Conservation (phyloP, 306 rosid genomes). For the Castanea crenata region DNA sequence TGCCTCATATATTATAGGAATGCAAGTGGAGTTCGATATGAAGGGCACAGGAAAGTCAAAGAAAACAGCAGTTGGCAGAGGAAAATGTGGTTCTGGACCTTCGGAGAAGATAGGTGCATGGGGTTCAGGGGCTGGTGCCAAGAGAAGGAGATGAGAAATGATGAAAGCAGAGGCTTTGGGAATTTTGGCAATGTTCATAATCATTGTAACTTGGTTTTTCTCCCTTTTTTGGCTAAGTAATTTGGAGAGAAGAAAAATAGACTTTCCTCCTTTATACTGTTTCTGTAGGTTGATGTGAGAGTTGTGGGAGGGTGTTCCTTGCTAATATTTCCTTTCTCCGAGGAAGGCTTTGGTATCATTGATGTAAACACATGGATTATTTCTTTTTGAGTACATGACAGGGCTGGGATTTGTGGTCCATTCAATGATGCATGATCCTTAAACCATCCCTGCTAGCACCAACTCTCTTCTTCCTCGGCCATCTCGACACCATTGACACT, state of each 20-base stretch:
- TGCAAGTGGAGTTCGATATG: slow-evolving; percentile 71
- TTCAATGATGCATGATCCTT: neutral
- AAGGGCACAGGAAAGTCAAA: slow-evolving; percentile 63
- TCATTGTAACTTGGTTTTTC: slow-evolving; percentile 2
- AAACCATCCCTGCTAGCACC: neutral
- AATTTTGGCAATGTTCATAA: neutral
- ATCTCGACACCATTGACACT: too few species aligned
- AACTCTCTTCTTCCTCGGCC: too few species aligned
- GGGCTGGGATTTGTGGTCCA: neutral
- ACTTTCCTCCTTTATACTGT: neutral
- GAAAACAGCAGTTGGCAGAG: slow-evolving; percentile 64
- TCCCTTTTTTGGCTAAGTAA: neutral
- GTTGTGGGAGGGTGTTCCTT: neutral
- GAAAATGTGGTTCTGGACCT: slow-evolving; percentile 54
- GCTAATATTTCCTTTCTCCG: neutral
- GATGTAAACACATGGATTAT: neutral
- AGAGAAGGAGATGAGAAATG: slow-evolving; percentile 75
- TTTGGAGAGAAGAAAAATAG: neutral
- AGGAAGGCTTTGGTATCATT: neutral
- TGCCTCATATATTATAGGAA: slow-evolving; percentile 36
- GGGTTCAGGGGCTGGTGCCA: slow-evolving; percentile 56
- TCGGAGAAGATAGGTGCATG: slow-evolving; percentile 53
- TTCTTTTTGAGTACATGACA: neutral
- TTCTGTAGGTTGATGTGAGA: neutral
- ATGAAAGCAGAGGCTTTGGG: neutral